phyloP scores from a whole-genome alignment of 1,284 basidiomycete species.

The Apiotrichum domesticum region DNA sequence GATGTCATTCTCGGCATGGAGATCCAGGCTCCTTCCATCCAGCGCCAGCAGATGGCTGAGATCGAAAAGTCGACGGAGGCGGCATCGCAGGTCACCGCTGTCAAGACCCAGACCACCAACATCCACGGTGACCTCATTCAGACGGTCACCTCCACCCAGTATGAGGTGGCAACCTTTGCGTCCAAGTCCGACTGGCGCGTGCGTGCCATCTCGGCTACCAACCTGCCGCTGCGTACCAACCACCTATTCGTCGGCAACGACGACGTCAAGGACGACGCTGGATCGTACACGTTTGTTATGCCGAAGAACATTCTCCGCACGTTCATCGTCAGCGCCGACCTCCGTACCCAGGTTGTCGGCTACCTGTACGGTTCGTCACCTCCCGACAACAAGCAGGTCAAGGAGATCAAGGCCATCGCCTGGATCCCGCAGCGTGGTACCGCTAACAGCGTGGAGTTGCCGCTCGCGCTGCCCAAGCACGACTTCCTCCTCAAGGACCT shows the following conservation, averaged over 20 bases:
- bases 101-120: slow-evolving; percentile 97
- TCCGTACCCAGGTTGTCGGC: slow-evolving; percentile 92
- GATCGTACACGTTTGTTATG: slow-evolving; percentile 88
- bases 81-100: slow-evolving; percentile 88
- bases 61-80: slow-evolving; percentile 94
- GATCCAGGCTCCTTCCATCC: slow-evolving; percentile 54
- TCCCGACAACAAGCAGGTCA: slow-evolving; percentile 94
- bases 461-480: slow-evolving; percentile 77
- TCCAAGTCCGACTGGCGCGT: slow-evolving; percentile 99
- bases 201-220: slow-evolving; percentile 90
- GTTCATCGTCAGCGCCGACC: slow-evolving; percentile 88
- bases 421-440: slow-evolving; percentile 96
- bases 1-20: slow-evolving; percentile 97
- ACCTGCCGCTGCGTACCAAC: slow-evolving; percentile 90
- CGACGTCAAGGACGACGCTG: slow-evolving; percentile 95
- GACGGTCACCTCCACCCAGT: slow-evolving; percentile 94
- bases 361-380: slow-evolving; percentile 91
- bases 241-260: slow-evolving; percentile 98
- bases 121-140: slow-evolving; percentile 96
- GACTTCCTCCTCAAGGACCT: slow-evolving; percentile 91
- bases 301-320: slow-evolving; percentile 96
- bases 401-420: slow-evolving; percentile 94
- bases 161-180: slow-evolving; percentile 95
- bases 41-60: slow-evolving; percentile 99
- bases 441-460: slow-evolving; percentile 87